Evolutionary conservation across 306 rosid genomes (phyloP).

Genomic region (Dryas drummondii): DNA sequence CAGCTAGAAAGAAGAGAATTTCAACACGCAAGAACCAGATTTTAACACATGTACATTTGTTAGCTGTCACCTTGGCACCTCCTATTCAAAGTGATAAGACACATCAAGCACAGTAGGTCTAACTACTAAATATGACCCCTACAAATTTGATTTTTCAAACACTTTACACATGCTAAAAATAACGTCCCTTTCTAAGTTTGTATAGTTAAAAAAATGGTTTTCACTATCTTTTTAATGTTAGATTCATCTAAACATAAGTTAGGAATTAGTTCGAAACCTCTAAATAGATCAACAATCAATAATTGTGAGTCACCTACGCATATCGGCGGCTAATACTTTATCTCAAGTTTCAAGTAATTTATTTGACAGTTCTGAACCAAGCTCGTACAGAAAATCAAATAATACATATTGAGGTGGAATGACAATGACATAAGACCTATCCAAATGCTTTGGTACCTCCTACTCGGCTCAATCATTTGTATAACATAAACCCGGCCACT

Average conservation of each 20-base stretch:
- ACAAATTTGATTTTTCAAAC: neutral
- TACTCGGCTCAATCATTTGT: neutral
- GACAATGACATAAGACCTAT: neutral
- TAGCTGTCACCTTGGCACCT: too few relatives aligned
- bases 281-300: neutral
- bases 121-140: neutral
- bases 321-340: too few relatives aligned
- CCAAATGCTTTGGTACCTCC: neutral
- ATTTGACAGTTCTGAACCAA: neutral
- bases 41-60: neutral
- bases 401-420: too few relatives aligned
- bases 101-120: neutral
- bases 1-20: neutral
- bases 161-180: neutral
- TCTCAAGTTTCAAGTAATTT: neutral
- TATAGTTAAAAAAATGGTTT: neutral
- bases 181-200: too few relatives aligned
- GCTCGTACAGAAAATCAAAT: too few relatives aligned
- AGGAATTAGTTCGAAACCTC: neutral
- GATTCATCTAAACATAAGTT: neutral
- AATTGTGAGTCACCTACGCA: neutral
- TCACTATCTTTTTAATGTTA: neutral
- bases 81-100: neutral
- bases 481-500: neutral
- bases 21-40: neutral